phyloP scores from a whole-genome alignment of 2,329 filamentous ascomycete species.

The Pseudogymnoascus sp. region DNA sequence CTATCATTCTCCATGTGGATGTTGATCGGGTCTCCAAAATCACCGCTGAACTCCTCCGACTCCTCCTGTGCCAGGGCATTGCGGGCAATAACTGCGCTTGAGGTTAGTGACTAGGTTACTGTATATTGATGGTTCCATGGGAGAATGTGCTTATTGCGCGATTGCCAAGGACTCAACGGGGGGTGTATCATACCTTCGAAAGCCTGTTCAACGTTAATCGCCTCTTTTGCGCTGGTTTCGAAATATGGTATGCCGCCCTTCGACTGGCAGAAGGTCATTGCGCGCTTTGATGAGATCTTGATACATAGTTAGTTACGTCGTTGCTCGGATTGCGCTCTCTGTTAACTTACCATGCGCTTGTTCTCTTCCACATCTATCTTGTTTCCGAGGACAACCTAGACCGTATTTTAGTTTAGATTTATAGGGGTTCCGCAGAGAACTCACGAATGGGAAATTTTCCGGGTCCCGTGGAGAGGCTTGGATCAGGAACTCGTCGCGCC shows the following conservation, averaged over 20 bases:
- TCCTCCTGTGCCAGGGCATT: slow-evolving; percentile 96
- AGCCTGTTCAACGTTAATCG: slow-evolving; percentile 90
- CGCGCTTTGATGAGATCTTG: slow-evolving; percentile 87
- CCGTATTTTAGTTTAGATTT: slow-evolving; percentile 9
- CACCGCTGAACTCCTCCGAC: slow-evolving; percentile 92
- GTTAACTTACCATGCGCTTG: slow-evolving; percentile 67
- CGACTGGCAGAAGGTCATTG: slow-evolving; percentile 94
- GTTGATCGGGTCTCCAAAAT: slow-evolving; percentile 97
- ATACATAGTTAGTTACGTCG: slow-evolving; percentile 18
- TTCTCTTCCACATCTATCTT: slow-evolving; percentile 98
- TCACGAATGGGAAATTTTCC: slow-evolving; percentile 93
- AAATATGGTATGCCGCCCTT: slow-evolving; percentile 98
- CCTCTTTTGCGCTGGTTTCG: slow-evolving; percentile 98
- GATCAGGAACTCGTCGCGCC: slow-evolving; percentile 96
- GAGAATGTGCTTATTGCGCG: slow-evolving; percentile 13
- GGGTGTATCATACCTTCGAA: slow-evolving; percentile 46
- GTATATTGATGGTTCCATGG: neutral
- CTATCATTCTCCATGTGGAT: slow-evolving; percentile 93
- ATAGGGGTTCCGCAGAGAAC: slow-evolving; percentile 29
- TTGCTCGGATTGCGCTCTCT: neutral
- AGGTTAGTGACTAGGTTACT: neutral
- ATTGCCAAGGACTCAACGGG: neutral
- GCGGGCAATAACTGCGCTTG: slow-evolving; percentile 71
- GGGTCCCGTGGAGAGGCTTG: slow-evolving; percentile 94
- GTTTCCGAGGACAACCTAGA: slow-evolving; percentile 86